Base-by-base conservation (phyloP, 495 filamentous ascomycete genomes). In the Hyaloscypha variabilis region DNA sequence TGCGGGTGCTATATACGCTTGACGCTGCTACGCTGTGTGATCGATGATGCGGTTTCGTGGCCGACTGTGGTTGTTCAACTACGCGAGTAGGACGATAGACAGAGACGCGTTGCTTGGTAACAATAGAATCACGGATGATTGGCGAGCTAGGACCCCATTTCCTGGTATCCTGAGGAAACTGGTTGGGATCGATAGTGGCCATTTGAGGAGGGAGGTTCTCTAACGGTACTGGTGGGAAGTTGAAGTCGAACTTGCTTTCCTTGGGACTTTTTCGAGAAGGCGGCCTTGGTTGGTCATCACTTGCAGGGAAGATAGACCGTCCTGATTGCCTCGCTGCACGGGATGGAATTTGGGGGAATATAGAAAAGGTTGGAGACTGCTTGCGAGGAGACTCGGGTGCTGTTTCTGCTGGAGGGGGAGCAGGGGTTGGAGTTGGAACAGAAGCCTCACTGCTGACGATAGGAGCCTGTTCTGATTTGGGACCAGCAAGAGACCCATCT, bases 51-150 rank as follows among this genome's bases (percentile, higher is more conserved):
- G 49, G 36, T n/a, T 57, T 46, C 34, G 26, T n/a, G 30, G 34
- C 17, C 3, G 6, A 8, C 39, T 58, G 29, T 36, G 42, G 14
- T 14, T 42, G n/a, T 24, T 13, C 51, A 28, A 28, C 19, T 30
- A 10, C 19, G 23, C n/a, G 21, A 3, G 30, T 13, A 25, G 64
- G 68, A 49, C 31, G 60, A 30, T 49, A 51, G 8, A 70, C 51
- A 29, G 68, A 67, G 30, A 67, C 68, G 2, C 51, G 19, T 31
- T 67, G 64, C 49, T 60, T 65, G 57, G 24, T 65, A n/a, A 67
- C 61, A 5, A 54, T 50, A 6, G 65, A 65, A 28, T 71, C 68
- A 4, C 68, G 61, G 26, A 71, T 71, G 6, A 71, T 23, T 63
- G 62, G 54, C 2, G 51, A 58, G 10, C 6, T 4, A 26, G 58